Evolutionary conservation across 2,329 filamentous ascomycete species (phyloP).

Genomic region (Fusarium proliferatum): DNA sequence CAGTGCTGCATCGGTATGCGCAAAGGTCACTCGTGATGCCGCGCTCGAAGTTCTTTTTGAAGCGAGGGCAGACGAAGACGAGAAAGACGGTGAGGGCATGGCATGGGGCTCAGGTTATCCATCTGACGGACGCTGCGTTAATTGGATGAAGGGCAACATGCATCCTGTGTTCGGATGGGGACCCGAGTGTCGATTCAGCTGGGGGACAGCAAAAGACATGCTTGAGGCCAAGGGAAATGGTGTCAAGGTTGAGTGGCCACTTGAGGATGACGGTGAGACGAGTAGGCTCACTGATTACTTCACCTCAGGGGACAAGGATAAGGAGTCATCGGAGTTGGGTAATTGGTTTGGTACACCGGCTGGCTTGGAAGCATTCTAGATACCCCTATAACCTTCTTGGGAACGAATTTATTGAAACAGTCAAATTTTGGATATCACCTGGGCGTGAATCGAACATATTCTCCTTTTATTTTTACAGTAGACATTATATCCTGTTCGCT

Average conservation of each 20-base stretch:
- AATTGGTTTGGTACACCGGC: constrained; percentile 85
- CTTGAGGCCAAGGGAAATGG: constrained; percentile 78
- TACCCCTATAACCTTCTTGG: background rate
- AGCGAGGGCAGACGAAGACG: constrained; percentile 48
- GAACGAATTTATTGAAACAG: background rate
- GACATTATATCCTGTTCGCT: constrained; percentile 48
- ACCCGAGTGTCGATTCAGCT: constrained; percentile 91
- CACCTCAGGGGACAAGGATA: constrained; percentile 54
- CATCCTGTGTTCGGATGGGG: constrained; percentile 97
- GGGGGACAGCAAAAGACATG: constrained; percentile 95
- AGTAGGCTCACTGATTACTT: constrained; percentile 84
- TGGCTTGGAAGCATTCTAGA: constrained; percentile 76
- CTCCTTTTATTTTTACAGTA: constrained; percentile 27
- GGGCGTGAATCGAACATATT: constrained; percentile 9
- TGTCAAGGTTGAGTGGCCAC: constrained; percentile 86
- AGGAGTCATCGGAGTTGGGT: constrained; percentile 72
- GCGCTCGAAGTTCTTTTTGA: constrained; percentile 84
- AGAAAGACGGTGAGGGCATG: constrained; percentile 55
- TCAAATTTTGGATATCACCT: background rate
- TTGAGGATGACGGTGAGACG: constrained; percentile 75
- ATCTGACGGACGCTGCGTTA: constrained; percentile 81
- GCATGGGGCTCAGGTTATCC: constrained; percentile 95
- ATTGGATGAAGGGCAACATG: constrained; percentile 88
- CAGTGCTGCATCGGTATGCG: constrained; percentile 91
- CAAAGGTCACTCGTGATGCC: constrained; percentile 94